Percentiles rank a stretch among this genome's conserved stretches.
Evolutionary conservation across 768 basidiomycete genomes (phyloP).

Genomic region (Boletus reticuloceps): DNA sequence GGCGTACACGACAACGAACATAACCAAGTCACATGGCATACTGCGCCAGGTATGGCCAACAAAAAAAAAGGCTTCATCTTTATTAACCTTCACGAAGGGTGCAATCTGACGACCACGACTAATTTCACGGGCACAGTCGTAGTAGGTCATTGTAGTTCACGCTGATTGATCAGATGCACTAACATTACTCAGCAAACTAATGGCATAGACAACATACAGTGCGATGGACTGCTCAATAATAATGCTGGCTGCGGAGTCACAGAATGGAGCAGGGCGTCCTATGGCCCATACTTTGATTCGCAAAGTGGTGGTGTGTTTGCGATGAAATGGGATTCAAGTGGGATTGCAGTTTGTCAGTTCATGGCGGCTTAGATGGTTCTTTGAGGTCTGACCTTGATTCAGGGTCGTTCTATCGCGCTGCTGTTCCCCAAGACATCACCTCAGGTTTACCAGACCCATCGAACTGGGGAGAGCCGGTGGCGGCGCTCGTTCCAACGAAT

Average conservation of each 20-base stretch:
- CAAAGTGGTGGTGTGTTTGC: constrained; percentile 83
- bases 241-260: constrained; percentile 78
- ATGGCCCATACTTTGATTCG: constrained; percentile 77
- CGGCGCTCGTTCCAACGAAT: constrained; percentile 47
- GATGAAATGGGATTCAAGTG: constrained; percentile 83
- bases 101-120: constrained; percentile 50
- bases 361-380: neutral
- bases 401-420: constrained; percentile 85
- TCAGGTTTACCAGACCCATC: constrained; percentile 62
- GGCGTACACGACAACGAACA: constrained; percentile 84
- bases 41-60: constrained; percentile 47
- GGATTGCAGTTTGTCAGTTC: constrained; percentile 69
- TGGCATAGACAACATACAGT: constrained; percentile 50
- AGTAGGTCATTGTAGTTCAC: constrained; percentile 38
- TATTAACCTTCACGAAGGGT: constrained; percentile 40
- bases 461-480: constrained; percentile 68
- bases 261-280: constrained; percentile 80
- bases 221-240: constrained; percentile 47
- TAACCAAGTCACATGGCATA: constrained; percentile 84
- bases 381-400: constrained; percentile 5
- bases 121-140: constrained; percentile 64
- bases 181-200: constrained; percentile 40
- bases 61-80: neutral
- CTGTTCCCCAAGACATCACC: constrained; percentile 65
- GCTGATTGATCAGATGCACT: neutral